Percentiles rank a stretch among this genome's conserved stretches.
Evolutionary conservation across 2,329 filamentous ascomycete genomes (phyloP).

Genomic region (Onygena corvina): DNA sequence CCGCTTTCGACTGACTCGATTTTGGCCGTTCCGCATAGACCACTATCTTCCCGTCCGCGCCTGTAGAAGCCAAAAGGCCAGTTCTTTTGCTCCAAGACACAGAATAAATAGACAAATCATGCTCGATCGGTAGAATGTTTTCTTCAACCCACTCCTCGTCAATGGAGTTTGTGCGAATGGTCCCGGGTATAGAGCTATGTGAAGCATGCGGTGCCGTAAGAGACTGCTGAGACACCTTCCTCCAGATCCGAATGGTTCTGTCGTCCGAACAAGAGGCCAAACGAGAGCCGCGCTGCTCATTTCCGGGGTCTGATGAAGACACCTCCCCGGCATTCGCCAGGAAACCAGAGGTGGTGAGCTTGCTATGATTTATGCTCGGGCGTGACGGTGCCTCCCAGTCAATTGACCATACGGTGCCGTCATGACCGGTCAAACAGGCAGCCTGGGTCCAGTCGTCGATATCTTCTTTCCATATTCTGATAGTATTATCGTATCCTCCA

Average conservation of each 20-base stretch:
- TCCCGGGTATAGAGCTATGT: slow-evolving; percentile 56
- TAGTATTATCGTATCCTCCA: slow-evolving; percentile 87
- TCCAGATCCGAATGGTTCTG: slow-evolving; percentile 66
- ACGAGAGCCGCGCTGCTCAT: slow-evolving; percentile 36
- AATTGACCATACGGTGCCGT: slow-evolving; percentile 79
- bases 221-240: slow-evolving; percentile 41
- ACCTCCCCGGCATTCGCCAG: slow-evolving; percentile 14
- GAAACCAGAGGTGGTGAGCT: slow-evolving; percentile 14
- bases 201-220: slow-evolving; percentile 36
- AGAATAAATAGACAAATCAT: slow-evolving; percentile 73
- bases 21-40: slow-evolving; percentile 55
- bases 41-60: slow-evolving; percentile 71
- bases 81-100: slow-evolving; percentile 68
- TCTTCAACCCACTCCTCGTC: slow-evolving; percentile 79
- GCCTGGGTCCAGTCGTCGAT: slow-evolving; percentile 90
- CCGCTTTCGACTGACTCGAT: slow-evolving; percentile 7
- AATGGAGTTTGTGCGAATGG: slow-evolving; percentile 59
- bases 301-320: neutral
- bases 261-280: slow-evolving; percentile 82
- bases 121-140: slow-evolving; percentile 57
- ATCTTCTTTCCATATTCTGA: slow-evolving; percentile 81
- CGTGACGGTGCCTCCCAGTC: slow-evolving; percentile 43
- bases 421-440: slow-evolving; percentile 65
- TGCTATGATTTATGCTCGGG: neutral
- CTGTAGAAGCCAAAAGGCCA: slow-evolving; percentile 73